Base-by-base conservation (phyloP, 176 grass and related monocot genomes). In the Phoenix dactylifera region DNA sequence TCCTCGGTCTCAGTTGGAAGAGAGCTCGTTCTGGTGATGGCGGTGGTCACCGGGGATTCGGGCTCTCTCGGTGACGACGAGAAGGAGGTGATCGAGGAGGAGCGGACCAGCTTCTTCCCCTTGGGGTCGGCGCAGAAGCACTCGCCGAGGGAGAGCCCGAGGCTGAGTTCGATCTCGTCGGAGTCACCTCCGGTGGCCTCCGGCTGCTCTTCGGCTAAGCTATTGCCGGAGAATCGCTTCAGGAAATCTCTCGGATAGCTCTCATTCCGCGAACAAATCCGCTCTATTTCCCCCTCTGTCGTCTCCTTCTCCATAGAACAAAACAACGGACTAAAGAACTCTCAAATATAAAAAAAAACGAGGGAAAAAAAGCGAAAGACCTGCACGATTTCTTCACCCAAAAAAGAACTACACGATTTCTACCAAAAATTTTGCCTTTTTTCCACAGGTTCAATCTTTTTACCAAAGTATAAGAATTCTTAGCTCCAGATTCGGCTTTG, bases 121-220 rank as follows among this genome's bases (percentile, higher is more conserved):
- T 76, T 61, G 20, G 67, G 77, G 79, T 93, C 85, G 51, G 62
- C 24, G n/a, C 94, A 76, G 66, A 93, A 98, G 79, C 76, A 71
- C 20, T 88, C 93, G 17, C 85, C 83, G 15, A 90, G 78, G 15
- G 94, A 98, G 17, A 98, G 85, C 1, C 84, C 88, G 6, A 98
- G 67, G 70, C 79, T 83, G 17, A 98, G 84, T 75, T 98, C 94
- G 55, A 98, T 35, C 23, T 83, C 82, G 64, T 86, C 74, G 0
- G 84, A 55, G 52, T 83, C 73, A 15, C 55, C 72, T 4, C 62
- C 62, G 32, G 72, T 63, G 18, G 67, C 69, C 4, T 26, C 17
- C 54, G 6, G 1, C 65, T 12, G 58, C 20, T 57, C 65, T 66
- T 81, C 54, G 22, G 49, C 68, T 59, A 15, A 70, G 18, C 22